These are phyloP conservation scores for Marchantia polymorpha DNA, from an alignment of 225 moss, liverwort and hornwort species.

Conservation along the genomic window DNA sequence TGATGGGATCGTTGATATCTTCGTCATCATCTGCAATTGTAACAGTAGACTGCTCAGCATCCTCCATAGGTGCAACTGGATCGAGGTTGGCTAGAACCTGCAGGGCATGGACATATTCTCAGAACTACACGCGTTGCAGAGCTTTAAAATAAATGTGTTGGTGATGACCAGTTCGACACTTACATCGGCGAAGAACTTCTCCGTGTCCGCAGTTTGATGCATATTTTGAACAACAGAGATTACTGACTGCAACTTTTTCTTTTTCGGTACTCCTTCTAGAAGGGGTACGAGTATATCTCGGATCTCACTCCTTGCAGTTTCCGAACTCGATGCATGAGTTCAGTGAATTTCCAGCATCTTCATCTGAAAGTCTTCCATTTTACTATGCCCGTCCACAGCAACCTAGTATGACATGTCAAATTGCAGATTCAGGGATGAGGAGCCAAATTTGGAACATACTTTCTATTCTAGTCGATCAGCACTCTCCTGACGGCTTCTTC, in stretches of 20 bases:
- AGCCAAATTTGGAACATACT: too few species aligned
- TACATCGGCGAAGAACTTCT: conserved; percentile 27
- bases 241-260: conserved; percentile 13
- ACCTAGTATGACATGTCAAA: conserved; percentile 3
- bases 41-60: neutral
- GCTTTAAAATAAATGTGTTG: neutral
- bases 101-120: neutral
- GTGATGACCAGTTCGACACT: neutral
- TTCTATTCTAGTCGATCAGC: too few species aligned
- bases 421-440: too few species aligned
- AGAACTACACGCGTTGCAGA: neutral
- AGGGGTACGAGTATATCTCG: neutral
- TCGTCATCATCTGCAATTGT: conserved; percentile 8
- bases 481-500: too few species aligned
- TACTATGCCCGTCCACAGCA: conserved; percentile 16
- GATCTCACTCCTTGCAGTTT: conserved; percentile 12
- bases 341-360: conserved; percentile 15
- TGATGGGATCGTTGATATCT: conserved; percentile 32
- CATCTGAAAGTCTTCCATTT: conserved; percentile 20
- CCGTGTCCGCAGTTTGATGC: conserved; percentile 6
- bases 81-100: conserved; percentile 20
- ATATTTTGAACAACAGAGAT: conserved; percentile 7
- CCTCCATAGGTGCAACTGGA: neutral
- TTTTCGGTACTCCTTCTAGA: neutral
- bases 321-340: neutral